A percentile compares a stretch with the other conserved stretches of the same genome.
Conservation (phyloP, 331 rosid species). For the Acacia pycnantha region DNA sequence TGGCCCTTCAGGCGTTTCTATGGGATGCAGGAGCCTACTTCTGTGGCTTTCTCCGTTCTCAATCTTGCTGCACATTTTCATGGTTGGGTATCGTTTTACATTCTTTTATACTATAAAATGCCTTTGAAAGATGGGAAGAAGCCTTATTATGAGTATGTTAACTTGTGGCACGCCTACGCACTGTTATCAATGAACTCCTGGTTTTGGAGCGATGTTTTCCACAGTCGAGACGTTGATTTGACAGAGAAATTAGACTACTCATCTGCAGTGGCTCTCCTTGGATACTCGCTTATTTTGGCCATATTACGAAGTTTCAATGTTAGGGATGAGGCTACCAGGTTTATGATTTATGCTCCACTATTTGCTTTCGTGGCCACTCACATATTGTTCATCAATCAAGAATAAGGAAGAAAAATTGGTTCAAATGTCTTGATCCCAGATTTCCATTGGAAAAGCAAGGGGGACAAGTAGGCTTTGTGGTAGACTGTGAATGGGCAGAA, state of each 20-base stretch:
- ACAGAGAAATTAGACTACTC: constrained; percentile 70
- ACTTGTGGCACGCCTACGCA: constrained; percentile 66
- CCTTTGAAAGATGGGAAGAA: constrained; percentile 56
- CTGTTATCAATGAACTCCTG: constrained; percentile 60
- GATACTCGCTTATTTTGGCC: constrained; percentile 68
- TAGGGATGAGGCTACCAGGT: constrained; percentile 70
- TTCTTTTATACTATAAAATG: constrained; percentile 57
- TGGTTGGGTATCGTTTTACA: constrained; percentile 73
- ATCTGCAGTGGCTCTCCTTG: constrained; percentile 68
- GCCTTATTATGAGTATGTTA: constrained; percentile 53
- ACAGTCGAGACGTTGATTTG: constrained; percentile 60
- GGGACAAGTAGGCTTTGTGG: constrained; percentile 72
- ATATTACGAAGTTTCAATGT: constrained; percentile 57
- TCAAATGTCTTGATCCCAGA: too few species aligned
- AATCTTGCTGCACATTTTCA: constrained; percentile 72
- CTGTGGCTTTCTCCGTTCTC: constrained; percentile 67
- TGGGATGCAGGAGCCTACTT: constrained; percentile 85
- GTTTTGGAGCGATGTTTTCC: constrained; percentile 78
- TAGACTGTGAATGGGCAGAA: constrained; percentile 98
- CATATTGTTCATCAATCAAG: constrained; percentile 68
- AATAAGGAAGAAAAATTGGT: too few species aligned
- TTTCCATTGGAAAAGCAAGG: constrained; percentile 74
- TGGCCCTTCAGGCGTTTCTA: constrained; percentile 69
- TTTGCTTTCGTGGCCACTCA: constrained; percentile 69
- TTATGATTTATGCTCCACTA: constrained; percentile 76